Percentiles rank a stretch among this genome's conserved stretches.
phyloP scores from a whole-genome alignment of 2,329 filamentous ascomycete species.

The Alternaria atra region DNA sequence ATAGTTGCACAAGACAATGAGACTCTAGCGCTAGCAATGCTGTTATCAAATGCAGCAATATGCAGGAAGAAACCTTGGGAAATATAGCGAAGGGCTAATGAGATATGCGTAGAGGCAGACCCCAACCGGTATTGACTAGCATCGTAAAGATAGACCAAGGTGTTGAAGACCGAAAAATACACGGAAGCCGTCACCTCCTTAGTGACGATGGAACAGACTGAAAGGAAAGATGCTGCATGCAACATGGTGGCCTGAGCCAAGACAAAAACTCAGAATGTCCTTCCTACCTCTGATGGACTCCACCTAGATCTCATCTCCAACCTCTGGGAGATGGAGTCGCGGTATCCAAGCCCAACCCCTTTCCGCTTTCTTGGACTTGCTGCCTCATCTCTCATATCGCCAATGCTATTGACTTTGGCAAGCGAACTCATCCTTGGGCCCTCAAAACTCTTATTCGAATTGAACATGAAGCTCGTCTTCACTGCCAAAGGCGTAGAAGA shows the following conservation, averaged over 20 bases:
- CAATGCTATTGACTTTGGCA: constrained; percentile 15
- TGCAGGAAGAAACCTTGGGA: too few species aligned
- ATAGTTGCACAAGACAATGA: neutral
- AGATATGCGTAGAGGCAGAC: neutral
- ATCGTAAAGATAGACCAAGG: neutral
- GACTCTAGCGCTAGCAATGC: neutral
- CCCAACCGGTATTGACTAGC: neutral
- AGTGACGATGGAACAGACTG: neutral
- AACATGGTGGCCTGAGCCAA: neutral
- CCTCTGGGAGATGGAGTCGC: neutral
- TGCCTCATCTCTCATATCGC: constrained; percentile 19
- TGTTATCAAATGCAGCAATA: neutral
- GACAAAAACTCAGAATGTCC: neutral
- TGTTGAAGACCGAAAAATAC: neutral
- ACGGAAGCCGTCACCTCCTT: neutral
- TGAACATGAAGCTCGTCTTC: constrained; percentile 27
- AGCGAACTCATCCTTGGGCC: constrained; percentile 26
- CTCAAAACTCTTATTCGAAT: constrained; percentile 27
- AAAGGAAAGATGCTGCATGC: neutral
- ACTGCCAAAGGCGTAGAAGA: constrained; percentile 25
- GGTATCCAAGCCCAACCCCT: neutral
- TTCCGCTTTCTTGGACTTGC: neutral
- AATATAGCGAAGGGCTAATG: neutral
- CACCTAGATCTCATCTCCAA: neutral
- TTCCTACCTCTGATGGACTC: neutral